phyloP scores from a whole-genome alignment of 2,329 filamentous ascomycete genomes.

The Corinectria fuckeliana region DNA sequence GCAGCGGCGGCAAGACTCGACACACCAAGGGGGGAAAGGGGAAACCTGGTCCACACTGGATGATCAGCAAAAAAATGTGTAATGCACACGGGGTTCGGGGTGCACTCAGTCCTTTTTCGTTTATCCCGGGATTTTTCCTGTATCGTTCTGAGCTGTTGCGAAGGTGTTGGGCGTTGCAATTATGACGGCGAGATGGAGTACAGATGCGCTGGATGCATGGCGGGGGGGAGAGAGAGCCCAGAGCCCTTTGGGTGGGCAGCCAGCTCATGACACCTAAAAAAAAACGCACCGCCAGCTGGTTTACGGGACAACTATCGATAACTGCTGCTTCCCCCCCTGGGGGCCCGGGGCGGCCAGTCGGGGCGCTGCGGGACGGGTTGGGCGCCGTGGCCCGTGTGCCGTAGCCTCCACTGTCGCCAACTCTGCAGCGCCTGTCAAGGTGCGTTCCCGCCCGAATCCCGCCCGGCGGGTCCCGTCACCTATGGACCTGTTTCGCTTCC shows the following conservation, averaged over 20 bases:
- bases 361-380: slow-evolving; percentile 11
- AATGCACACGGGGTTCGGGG: not conserved
- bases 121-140: not conserved
- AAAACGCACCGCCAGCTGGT: slow-evolving; percentile 19
- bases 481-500: too few relatives aligned
- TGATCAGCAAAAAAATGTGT: slow-evolving; percentile 26
- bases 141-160: slow-evolving; percentile 16
- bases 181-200: slow-evolving; percentile 13
- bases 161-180: slow-evolving; percentile 23
- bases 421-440: slow-evolving; percentile 21
- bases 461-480: not conserved
- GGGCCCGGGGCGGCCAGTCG: slow-evolving; percentile 5
- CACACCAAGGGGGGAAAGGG: slow-evolving; percentile 3
- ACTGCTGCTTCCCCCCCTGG: not conserved
- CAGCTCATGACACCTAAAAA: slow-evolving; percentile 34
- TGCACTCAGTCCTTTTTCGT: slow-evolving; percentile 28
- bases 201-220: too few relatives aligned
- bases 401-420: slow-evolving; percentile 31
- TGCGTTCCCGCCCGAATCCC: slow-evolving; percentile 11
- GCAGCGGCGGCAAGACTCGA: slow-evolving; percentile 23
- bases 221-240: slow-evolving; percentile 19
- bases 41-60: slow-evolving; percentile 28
- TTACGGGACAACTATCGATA: slow-evolving; percentile 41
- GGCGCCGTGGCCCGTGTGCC: slow-evolving; percentile 19
- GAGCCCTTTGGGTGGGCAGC: slow-evolving; percentile 14